Conservation (phyloP, 1,284 basidiomycete genomes). For the Macrocystidia cucumis region DNA sequence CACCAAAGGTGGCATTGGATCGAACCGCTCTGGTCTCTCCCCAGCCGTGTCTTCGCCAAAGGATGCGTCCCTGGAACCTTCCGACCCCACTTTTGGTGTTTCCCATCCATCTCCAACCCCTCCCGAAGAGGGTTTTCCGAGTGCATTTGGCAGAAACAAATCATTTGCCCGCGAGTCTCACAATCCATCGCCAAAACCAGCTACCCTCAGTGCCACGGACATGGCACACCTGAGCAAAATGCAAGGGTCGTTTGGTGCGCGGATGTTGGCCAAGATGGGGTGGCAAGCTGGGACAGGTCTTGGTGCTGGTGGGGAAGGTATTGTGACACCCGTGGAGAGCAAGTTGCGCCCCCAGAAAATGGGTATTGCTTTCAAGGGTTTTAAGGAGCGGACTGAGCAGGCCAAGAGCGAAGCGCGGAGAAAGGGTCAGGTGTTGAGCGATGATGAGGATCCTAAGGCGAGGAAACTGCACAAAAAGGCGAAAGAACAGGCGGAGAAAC, state of each 20-base stretch:
- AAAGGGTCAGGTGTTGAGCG: constrained; percentile 67
- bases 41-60: no score
- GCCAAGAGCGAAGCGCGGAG: constrained; percentile 77
- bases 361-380: constrained; percentile 85
- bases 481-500: constrained; percentile 50
- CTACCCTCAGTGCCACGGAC: constrained; percentile 58
- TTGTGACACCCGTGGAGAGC: constrained; percentile 82
- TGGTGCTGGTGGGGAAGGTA: constrained; percentile 74
- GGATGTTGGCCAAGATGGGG: constrained; percentile 90
- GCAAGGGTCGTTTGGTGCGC: constrained; percentile 71
- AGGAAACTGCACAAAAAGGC: constrained; percentile 40
- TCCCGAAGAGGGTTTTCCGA: constrained; percentile 21
- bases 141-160: constrained; percentile 25
- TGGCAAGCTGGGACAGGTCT: constrained; percentile 86
- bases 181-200: constrained; percentile 33
- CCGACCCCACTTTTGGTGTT: no score
- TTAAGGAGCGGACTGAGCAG: constrained; percentile 84
- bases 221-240: constrained; percentile 76
- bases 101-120: constrained; percentile 18
- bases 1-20: no score
- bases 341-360: constrained; percentile 77
- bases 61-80: no score
- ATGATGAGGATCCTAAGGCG: constrained; percentile 52
- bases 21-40: no score
- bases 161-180: constrained; percentile 54